Percentiles rank a stretch among this genome's conserved stretches.
Evolutionary conservation across 2,329 filamentous ascomycete genomes (phyloP).

Genomic region (Balansia obtecta): DNA sequence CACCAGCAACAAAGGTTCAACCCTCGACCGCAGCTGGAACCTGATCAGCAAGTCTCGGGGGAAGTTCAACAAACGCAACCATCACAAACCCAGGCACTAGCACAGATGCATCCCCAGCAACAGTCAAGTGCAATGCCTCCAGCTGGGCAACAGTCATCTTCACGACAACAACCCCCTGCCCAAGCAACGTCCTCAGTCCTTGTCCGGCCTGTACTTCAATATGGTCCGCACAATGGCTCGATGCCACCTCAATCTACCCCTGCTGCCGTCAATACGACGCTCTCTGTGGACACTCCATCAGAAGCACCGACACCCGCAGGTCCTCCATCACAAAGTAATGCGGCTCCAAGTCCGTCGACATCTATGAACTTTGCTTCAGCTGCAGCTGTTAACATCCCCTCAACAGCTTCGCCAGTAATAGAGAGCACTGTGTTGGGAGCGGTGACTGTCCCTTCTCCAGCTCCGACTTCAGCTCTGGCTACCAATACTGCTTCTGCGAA

Average conservation of each 20-base stretch:
- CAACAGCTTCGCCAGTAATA: background rate
- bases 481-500: conserved; percentile 8
- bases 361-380: background rate
- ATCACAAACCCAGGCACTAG: background rate
- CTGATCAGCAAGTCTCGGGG: conserved; percentile 3
- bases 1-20: conserved; percentile 16
- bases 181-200: conserved; percentile 7
- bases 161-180: too few species aligned
- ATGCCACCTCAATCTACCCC: conserved; percentile 42
- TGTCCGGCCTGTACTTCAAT: conserved; percentile 48
- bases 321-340: conserved; percentile 1
- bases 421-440: background rate
- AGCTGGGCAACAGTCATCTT: background rate
- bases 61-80: conserved; percentile 11
- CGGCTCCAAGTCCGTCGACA: background rate
- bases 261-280: conserved; percentile 9
- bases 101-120: conserved; percentile 12
- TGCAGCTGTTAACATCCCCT: background rate
- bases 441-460: background rate
- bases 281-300: conserved; percentile 12
- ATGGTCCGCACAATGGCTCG: conserved; percentile 49
- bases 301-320: conserved; percentile 10
- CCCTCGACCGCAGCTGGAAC: conserved; percentile 6
- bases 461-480: background rate
- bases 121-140: conserved; percentile 3